phyloP scores from a whole-genome alignment of 345 rosid species.

The Bruguiera gymnorhiza region DNA sequence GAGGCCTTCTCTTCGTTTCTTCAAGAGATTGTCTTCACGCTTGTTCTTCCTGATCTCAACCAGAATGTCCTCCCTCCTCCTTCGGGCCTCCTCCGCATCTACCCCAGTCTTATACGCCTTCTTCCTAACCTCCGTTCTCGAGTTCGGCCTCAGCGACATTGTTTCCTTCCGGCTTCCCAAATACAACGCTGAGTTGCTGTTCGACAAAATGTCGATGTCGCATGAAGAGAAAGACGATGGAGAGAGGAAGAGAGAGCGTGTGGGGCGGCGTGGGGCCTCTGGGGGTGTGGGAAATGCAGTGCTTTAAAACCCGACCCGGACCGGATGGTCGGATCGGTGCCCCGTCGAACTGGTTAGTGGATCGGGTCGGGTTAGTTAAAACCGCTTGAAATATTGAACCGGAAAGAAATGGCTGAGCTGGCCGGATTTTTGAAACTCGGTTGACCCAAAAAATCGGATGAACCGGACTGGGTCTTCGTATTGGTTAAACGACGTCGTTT shows the following conservation, averaged over 20 bases:
- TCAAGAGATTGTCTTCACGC: slow-evolving; percentile 45
- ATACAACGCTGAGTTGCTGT: neutral
- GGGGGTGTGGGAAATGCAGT: neutral
- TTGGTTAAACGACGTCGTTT: too few relatives aligned
- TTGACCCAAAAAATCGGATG: too few relatives aligned
- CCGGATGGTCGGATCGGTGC: too few relatives aligned
- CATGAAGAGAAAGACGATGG: neutral
- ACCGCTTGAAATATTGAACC: too few relatives aligned
- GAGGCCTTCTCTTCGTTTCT: slow-evolving; percentile 46
- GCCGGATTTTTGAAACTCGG: too few relatives aligned
- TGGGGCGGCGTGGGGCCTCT: neutral
- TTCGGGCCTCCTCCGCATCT: slow-evolving; percentile 43
- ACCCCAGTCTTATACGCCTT: slow-evolving; percentile 46
- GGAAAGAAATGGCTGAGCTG: too few relatives aligned
- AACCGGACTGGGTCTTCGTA: too few relatives aligned
- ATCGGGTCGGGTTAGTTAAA: too few relatives aligned
- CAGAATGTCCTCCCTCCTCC: slow-evolving; percentile 53
- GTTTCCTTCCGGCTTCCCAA: neutral
- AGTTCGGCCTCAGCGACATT: slow-evolving; percentile 47
- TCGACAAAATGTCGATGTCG: slow-evolving; percentile 4
- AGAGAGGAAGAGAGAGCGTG: neutral
- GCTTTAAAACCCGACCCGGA: neutral
- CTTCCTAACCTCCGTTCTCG: slow-evolving; percentile 39
- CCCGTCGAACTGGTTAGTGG: too few relatives aligned
- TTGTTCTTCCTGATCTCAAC: slow-evolving; percentile 55